Evolutionary conservation across 257 asterid species (phyloP).

Genomic region (Penstemon barbatus): DNA sequence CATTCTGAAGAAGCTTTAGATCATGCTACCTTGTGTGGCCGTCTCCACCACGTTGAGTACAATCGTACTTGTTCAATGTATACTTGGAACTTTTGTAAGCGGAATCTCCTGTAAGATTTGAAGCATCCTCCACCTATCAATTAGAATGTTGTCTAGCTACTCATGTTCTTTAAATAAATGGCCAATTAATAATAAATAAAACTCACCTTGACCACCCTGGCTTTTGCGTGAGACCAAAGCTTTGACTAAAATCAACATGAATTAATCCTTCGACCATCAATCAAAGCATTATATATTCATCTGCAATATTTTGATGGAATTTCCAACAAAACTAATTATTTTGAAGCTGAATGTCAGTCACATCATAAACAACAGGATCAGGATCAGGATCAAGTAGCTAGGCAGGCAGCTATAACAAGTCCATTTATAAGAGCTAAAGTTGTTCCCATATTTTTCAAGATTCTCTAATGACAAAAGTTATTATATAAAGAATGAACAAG

Average conservation of each 20-base stretch:
- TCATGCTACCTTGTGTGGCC: too few relatives aligned
- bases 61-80: too few relatives aligned
- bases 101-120: constrained; percentile 63
- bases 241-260: constrained; percentile 97
- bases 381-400: too few relatives aligned
- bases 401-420: too few relatives aligned
- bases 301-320: constrained; percentile 39
- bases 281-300: constrained; percentile 97
- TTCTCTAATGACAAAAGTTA: constrained; percentile 4
- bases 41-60: too few relatives aligned
- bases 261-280: constrained; percentile 93
- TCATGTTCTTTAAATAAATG: not conserved
- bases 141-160: not conserved
- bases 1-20: too few relatives aligned
- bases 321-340: constrained; percentile 20
- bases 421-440: not conserved
- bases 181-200: not conserved
- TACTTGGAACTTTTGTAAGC: too few relatives aligned
- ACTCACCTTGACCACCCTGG: constrained; percentile 54
- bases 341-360: not conserved
- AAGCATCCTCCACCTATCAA: constrained; percentile 80
- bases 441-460: not conserved
- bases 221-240: constrained; percentile 90
- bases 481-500: not conserved
- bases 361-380: constrained; percentile 19